Conservation (phyloP, 306 rosid genomes). For the Comarum palustre region DNA sequence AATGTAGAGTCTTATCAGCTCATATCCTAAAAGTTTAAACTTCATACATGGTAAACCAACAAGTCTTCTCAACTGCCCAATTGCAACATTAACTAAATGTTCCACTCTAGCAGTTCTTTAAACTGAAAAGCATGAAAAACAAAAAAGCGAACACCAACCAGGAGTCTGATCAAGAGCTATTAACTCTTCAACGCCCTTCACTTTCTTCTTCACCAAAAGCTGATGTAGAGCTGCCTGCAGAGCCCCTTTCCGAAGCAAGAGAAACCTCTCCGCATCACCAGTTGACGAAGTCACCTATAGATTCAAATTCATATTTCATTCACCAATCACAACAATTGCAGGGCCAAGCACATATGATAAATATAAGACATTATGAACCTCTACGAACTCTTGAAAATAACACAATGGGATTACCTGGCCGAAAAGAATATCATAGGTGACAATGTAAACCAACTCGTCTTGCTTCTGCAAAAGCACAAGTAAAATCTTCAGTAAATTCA, state of each 20-base stretch:
- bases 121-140: not conserved
- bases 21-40: not conserved
- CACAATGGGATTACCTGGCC: constrained; percentile 55
- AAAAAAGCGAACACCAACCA: constrained; percentile 39
- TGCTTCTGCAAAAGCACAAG: constrained; percentile 56
- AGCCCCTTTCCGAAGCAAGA: constrained; percentile 49
- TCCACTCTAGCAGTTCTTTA: not conserved
- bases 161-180: constrained; percentile 46
- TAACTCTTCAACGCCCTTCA: constrained; percentile 56
- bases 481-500: not conserved
- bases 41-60: not conserved
- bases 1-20: not conserved
- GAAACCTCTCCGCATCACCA: constrained; percentile 82
- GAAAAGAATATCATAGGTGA: constrained; percentile 79
- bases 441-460: constrained; percentile 63
- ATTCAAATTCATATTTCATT: not conserved
- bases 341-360: not conserved
- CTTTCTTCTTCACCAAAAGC: constrained; percentile 51
- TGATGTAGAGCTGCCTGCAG: constrained; percentile 48
- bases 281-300: constrained; percentile 47
- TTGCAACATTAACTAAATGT: not conserved
- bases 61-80: not conserved
- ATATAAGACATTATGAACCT: not conserved
- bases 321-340: not conserved
- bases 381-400: not conserved